phyloP scores from a whole-genome alignment of 148 eudicot species.

The Polygonum aviculare region DNA sequence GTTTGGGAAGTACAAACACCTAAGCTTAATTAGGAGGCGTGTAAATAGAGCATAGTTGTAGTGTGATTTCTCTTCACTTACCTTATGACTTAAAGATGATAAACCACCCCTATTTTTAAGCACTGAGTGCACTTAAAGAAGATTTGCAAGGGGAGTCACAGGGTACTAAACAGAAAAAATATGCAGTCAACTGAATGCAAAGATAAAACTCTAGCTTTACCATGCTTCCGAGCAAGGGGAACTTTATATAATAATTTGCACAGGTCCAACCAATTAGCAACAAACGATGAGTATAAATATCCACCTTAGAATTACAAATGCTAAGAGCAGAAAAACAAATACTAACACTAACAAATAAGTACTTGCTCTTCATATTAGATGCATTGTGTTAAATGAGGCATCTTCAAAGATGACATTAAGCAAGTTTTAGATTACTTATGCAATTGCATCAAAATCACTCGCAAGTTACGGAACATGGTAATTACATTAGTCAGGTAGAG shows the following conservation, averaged over 20 bases:
- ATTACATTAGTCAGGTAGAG: background rate
- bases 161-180: background rate
- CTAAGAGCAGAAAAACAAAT: background rate
- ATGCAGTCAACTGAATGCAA: background rate
- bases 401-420: background rate
- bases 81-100: background rate
- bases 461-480: background rate
- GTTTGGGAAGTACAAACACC: background rate
- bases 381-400: background rate
- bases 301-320: background rate
- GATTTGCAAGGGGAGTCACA: background rate
- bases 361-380: background rate
- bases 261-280: no score
- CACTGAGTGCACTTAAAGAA: background rate
- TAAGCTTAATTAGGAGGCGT: background rate
- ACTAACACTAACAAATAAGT: background rate
- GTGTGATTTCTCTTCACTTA: background rate
- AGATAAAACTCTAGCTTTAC: background rate
- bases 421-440: background rate
- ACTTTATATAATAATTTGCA: no score
- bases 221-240: no score
- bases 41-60: background rate
- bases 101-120: background rate
- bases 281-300: no score
- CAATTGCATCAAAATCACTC: background rate